Evolutionary conservation across 2,329 filamentous ascomycete genomes (phyloP).

Genomic region (Colletotrichum endophyticum): DNA sequence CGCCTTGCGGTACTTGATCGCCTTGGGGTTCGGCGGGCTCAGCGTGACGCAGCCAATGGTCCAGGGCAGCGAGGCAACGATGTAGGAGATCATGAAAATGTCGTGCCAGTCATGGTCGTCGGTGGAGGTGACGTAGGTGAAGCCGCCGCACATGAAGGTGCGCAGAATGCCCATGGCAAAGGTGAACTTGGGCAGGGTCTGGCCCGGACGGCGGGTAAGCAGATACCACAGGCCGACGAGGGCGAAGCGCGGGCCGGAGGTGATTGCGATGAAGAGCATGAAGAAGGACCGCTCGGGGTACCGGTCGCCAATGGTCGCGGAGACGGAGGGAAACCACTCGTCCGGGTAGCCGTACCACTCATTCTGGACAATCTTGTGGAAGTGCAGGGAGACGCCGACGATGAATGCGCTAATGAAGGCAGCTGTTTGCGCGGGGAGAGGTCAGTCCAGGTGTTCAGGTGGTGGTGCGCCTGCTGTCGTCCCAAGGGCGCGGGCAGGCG

Average conservation of each 20-base stretch:
- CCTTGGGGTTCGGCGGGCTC: conserved; percentile 81
- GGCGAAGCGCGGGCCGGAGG: conserved; percentile 89
- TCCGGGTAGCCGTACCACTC: conserved; percentile 93
- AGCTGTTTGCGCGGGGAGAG: conserved; percentile 46
- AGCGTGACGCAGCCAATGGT: conserved; percentile 88
- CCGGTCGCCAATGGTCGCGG: conserved; percentile 94
- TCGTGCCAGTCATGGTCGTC: conserved; percentile 99
- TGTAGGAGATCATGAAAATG: conserved; percentile 98
- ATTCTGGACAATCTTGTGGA: conserved; percentile 96
- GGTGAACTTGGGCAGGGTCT: conserved; percentile 80
- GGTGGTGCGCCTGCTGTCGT: neutral
- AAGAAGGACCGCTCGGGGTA: conserved; percentile 98
- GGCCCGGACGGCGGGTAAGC: conserved; percentile 78
- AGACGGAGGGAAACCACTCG: conserved; percentile 97
- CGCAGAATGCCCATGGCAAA: conserved; percentile 82
- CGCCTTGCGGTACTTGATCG: conserved; percentile 88
- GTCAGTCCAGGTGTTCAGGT: neutral
- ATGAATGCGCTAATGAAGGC: conserved; percentile 88
- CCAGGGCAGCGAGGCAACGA: conserved; percentile 94
- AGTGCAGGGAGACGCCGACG: conserved; percentile 83
- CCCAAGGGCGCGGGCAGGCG: neutral
- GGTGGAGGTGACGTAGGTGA: conserved; percentile 98
- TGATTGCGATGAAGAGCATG: conserved; percentile 96
- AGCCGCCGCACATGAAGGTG: conserved; percentile 93
- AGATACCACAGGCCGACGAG: conserved; percentile 93